phyloP scores from a whole-genome alignment of 2,329 filamentous ascomycete genomes.

The Chaetoscypha palmicola region DNA sequence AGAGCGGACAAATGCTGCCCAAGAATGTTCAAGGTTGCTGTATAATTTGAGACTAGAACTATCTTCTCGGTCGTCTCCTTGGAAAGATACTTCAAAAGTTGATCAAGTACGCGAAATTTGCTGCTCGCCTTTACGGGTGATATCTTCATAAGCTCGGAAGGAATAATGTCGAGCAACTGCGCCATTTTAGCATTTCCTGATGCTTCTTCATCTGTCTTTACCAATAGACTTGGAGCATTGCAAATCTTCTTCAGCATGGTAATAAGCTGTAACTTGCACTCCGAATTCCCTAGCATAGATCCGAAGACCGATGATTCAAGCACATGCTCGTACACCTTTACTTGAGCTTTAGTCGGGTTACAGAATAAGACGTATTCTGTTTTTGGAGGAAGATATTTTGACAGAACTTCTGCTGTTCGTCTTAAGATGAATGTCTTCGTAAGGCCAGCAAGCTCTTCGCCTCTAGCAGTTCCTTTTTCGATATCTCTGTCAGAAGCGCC shows the following conservation, averaged over 20 bases:
- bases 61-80: constrained; percentile 61
- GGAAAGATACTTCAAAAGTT: constrained; percentile 53
- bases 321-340: constrained; percentile 71
- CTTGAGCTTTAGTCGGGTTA: constrained; percentile 82
- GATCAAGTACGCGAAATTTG: constrained; percentile 61
- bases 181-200: constrained; percentile 31
- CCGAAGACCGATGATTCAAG: constrained; percentile 59
- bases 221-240: constrained; percentile 60
- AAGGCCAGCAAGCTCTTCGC: constrained; percentile 82
- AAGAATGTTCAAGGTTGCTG: constrained; percentile 62
- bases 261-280: constrained; percentile 60
- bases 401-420: constrained; percentile 85
- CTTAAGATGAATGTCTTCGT: constrained; percentile 86
- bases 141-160: constrained; percentile 44
- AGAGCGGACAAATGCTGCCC: constrained; percentile 53
- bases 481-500: constrained; percentile 58
- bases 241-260: constrained; percentile 68
- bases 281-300: constrained; percentile 52
- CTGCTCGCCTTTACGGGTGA: constrained; percentile 52
- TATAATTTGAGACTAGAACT: constrained; percentile 71
- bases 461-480: constrained; percentile 63
- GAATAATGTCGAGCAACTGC: constrained; percentile 45
- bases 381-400: constrained; percentile 83
- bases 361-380: constrained; percentile 94
- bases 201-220: constrained; percentile 37